These are phyloP conservation scores for Xylaria curta DNA, from an alignment of 495 filamentous ascomycete species.

Conservation along the genomic window DNA sequence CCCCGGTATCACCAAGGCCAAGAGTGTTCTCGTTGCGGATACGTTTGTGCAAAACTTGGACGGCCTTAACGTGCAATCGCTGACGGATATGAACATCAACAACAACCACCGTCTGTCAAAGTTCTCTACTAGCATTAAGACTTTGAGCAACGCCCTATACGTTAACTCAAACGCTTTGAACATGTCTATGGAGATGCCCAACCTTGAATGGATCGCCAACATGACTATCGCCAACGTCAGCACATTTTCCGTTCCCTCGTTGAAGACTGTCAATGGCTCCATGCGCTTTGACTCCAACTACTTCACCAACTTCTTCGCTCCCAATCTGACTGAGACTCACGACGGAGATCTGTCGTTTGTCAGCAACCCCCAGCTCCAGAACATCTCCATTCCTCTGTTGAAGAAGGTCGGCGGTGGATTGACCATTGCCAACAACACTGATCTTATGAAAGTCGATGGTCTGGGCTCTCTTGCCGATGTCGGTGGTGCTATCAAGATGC, in stretches of 20 bases:
- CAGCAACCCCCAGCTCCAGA: conserved; percentile 74
- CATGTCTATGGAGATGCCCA: conserved; percentile 69
- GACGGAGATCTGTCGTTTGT: conserved; percentile 79
- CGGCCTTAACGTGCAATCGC: conserved; percentile 75
- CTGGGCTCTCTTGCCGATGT: conserved; percentile 73
- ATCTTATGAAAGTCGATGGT: conserved; percentile 63
- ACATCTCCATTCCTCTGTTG: conserved; percentile 75
- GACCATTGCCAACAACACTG: conserved; percentile 86
- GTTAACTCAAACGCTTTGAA: conserved; percentile 70
- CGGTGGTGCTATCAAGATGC: conserved; percentile 86
- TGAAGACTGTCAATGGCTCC: conserved; percentile 75
- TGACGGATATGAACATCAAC: conserved; percentile 72
- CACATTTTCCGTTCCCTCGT: conserved; percentile 74
- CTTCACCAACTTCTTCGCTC: conserved; percentile 69
- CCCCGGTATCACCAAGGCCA: conserved; percentile 66
- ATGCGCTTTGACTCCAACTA: conserved; percentile 84
- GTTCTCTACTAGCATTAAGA: conserved; percentile 74
- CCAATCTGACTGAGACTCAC: conserved; percentile 76
- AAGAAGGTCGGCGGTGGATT: conserved; percentile 76
- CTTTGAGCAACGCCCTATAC: conserved; percentile 66
- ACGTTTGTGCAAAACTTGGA: conserved; percentile 76
- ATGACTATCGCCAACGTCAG: conserved; percentile 89
- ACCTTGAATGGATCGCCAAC: conserved; percentile 78
- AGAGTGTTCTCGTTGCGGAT: conserved; percentile 75
- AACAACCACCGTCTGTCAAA: conserved; percentile 76